phyloP scores from a whole-genome alignment of 2,329 filamentous ascomycete species.

The Fonsecaea nubica region DNA sequence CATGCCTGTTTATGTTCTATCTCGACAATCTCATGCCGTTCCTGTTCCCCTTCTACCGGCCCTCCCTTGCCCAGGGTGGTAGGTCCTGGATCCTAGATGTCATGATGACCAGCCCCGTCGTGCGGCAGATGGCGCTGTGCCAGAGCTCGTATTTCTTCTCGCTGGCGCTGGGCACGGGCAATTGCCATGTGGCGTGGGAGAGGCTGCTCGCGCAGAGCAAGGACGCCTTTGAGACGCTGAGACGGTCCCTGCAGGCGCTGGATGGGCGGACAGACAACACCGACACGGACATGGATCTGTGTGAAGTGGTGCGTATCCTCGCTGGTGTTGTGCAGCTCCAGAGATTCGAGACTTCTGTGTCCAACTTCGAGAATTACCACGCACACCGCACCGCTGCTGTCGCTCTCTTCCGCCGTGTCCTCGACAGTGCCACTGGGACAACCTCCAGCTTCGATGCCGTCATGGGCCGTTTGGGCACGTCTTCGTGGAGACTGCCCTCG shows the following conservation, averaged over 20 bases:
- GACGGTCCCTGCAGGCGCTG: conserved; percentile 39
- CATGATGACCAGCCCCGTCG: conserved; percentile 62
- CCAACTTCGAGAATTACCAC: conserved; percentile 47
- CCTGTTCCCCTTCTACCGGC: conserved; percentile 68
- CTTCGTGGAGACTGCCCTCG: conserved; percentile 17
- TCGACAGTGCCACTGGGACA: neutral
- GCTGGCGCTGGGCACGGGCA: conserved; percentile 41
- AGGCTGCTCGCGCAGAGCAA: conserved; percentile 24
- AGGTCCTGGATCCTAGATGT: conserved; percentile 66
- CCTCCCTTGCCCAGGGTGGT: conserved; percentile 62
- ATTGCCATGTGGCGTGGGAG: conserved; percentile 15
- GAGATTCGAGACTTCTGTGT: conserved; percentile 44
- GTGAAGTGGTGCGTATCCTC: conserved; percentile 41
- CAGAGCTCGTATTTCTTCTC: conserved; percentile 65
- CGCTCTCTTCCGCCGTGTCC: conserved; percentile 35
- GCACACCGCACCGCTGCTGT: conserved; percentile 45
- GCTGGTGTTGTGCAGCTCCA: conserved; percentile 48
- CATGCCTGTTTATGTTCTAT: conserved; percentile 62
- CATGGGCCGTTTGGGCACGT: conserved; percentile 14
- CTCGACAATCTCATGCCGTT: conserved; percentile 68
- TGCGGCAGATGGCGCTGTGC: conserved; percentile 64
- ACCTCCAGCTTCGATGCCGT: neutral
- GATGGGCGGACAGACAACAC: conserved; percentile 35
- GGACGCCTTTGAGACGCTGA: conserved; percentile 31
- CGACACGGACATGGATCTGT: conserved; percentile 7